Percentiles rank a stretch among this genome's conserved stretches.
phyloP scores from a whole-genome alignment of 768 basidiomycete species.

The Russula sp. region DNA sequence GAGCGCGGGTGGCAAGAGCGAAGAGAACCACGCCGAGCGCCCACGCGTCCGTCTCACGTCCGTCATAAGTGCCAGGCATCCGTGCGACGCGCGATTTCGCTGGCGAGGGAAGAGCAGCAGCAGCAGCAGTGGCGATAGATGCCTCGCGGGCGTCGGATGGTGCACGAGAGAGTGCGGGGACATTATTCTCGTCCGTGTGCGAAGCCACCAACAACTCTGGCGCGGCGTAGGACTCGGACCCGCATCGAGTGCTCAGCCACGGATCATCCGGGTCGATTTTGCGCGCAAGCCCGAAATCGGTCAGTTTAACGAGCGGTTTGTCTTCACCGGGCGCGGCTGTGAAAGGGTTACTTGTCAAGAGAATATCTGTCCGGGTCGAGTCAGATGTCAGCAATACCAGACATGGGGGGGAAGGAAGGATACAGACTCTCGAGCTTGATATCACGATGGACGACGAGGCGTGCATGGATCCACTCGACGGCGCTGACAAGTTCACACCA shows the following conservation, averaged over 20 bases:
- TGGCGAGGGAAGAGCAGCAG: neutral
- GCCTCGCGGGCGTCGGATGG: conserved; percentile 5
- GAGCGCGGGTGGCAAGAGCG: conserved; percentile 56
- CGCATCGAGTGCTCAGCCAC: conserved; percentile 71
- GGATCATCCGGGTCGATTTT: conserved; percentile 64
- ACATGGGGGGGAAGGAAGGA: neutral
- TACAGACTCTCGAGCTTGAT: conserved; percentile 76
- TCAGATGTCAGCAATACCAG: neutral
- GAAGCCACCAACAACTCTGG: conserved; percentile 57
- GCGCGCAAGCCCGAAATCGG: conserved; percentile 85
- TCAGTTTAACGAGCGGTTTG: conserved; percentile 57
- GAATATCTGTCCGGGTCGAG: conserved; percentile 47
- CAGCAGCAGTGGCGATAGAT: neutral
- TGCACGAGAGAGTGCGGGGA: conserved; percentile 18
- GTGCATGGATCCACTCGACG: conserved; percentile 83
- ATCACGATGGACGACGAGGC: conserved; percentile 82
- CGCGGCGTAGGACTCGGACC: conserved; percentile 83
- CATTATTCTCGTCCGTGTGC: conserved; percentile 22
- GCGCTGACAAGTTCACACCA: conserved; percentile 72
- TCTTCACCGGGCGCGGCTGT: conserved; percentile 29
- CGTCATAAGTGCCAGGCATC: conserved; percentile 58
- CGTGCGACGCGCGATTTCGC: conserved; percentile 34
- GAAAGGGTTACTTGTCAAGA: conserved; percentile 51
- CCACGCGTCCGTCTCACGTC: conserved; percentile 82
- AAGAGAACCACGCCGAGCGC: conserved; percentile 84